A percentile compares a stretch with the other conserved stretches of the same genome.
Evolutionary conservation across 345 rosid species (phyloP).

Genomic region (Cochlearia excelsa): DNA sequence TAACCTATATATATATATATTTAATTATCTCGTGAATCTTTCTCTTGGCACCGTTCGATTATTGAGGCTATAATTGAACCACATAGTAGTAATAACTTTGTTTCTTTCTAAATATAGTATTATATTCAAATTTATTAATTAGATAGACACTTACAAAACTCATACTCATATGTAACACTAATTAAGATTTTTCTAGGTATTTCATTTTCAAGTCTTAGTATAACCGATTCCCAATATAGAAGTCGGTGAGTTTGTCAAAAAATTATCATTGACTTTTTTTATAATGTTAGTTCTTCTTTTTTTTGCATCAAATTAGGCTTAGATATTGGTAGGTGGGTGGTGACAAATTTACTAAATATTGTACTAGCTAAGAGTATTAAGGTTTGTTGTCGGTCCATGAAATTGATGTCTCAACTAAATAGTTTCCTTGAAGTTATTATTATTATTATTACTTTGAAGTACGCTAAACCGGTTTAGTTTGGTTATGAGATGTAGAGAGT

Average conservation of each 20-base stretch:
- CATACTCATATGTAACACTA: background rate
- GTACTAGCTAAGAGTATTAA: constrained; percentile 6
- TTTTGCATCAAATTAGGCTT: constrained; percentile 13
- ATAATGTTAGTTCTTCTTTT: background rate
- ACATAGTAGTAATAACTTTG: constrained; percentile 20
- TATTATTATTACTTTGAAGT: background rate
- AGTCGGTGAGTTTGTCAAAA: constrained; percentile 29
- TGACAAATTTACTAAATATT: constrained; percentile 14
- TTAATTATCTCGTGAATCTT: constrained; percentile 8
- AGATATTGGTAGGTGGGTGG: constrained; percentile 26
- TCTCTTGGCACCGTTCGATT: constrained; percentile 18
- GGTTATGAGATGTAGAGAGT: background rate
- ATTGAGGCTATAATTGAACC: constrained; percentile 18
- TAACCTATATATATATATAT: constrained; percentile 16
- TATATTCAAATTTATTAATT: constrained; percentile 1
- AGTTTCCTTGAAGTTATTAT: background rate
- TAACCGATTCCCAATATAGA: constrained; percentile 26
- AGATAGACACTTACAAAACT: background rate
- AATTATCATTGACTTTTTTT: background rate
- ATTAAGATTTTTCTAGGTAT: background rate
- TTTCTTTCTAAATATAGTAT: constrained; percentile 27
- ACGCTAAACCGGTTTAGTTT: constrained; percentile 3
- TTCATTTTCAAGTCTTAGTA: constrained; percentile 9
- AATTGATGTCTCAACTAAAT: constrained; percentile 33
- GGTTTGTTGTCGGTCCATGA: constrained; percentile 17